Base-by-base conservation (phyloP, 192 early-diverging fungal species). In the Radiomyces spectabilis region DNA sequence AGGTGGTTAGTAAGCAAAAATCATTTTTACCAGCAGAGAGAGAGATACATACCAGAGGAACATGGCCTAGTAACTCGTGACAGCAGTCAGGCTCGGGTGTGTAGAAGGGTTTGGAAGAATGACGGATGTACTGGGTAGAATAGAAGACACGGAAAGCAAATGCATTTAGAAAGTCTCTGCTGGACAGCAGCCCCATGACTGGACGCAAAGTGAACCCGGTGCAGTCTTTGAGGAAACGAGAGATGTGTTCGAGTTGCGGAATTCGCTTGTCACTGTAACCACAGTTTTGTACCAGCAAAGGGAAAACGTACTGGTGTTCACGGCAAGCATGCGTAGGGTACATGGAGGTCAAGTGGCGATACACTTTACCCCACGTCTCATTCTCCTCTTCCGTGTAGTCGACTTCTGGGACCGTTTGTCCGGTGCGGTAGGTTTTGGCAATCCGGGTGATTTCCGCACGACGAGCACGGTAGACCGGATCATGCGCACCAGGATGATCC, bases 131-230 rank as follows among this genome's bases (percentile, higher is more conserved):
- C 74, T 98, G 95, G 8, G 95, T 98, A 37, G 85, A 88, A 71
- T 94, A 89, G 78, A 98, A 98, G 5, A 98, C 93, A 42, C 95
- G 84, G 78, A 98, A 98, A 3, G 93, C 95, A 66, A 98, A 81
- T 24, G 86, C 87, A 65, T 98, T 98, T 59, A 98, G 70, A 61
- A 98, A 98, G 68, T 98, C 95, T 26, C 95, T 76, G 26, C 87
- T 85, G 37, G 89, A 88, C 43, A 98, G 77, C 10, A 98, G 74
- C 5, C 94, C 95, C 86, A 91, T 93, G 13, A 94, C 92, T 2
- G 95, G 95, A 24, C 95, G 84, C 54, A 98, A 58, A 18, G 91
- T 93, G 67, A 93, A 98, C 1, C 95, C 95, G 4, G 95, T 94
- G 65, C 87, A 94, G 53, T 90, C 86, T 67, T 94, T 92, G 52